Percentiles rank a stretch among this genome's conserved stretches.
These are phyloP conservation scores for Paxillus involutus DNA, from an alignment of 768 basidiomycete species.

Conservation along the genomic window DNA sequence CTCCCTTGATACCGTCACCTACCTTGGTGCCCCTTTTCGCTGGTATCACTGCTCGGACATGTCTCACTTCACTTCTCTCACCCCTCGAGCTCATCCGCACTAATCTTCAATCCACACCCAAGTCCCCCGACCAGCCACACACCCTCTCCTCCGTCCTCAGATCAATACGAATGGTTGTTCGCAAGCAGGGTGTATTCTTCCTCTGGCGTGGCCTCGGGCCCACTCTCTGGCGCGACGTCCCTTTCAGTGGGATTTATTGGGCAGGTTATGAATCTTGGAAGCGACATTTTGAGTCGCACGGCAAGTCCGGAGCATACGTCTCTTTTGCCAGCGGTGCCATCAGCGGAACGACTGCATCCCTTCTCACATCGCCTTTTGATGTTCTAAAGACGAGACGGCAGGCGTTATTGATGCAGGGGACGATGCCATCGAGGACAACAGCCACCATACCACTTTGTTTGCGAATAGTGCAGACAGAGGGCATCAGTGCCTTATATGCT, in stretches of 20 bases:
- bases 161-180: slow-evolving; percentile 60
- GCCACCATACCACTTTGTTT: slow-evolving; percentile 64
- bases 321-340: slow-evolving; percentile 90
- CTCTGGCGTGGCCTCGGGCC: slow-evolving; percentile 92
- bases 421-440: slow-evolving; percentile 38
- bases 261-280: slow-evolving; percentile 90
- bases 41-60: slow-evolving; percentile 79
- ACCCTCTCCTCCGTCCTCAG: slow-evolving; percentile 73
- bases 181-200: slow-evolving; percentile 59
- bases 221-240: slow-evolving; percentile 96
- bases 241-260: slow-evolving; percentile 98
- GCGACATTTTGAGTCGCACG: slow-evolving; percentile 50
- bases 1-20: slow-evolving; percentile 55
- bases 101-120: slow-evolving; percentile 86
- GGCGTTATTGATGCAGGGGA: slow-evolving; percentile 67
- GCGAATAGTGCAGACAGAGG: slow-evolving; percentile 78
- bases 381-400: slow-evolving; percentile 95
- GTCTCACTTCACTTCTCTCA: slow-evolving; percentile 75
- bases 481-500: slow-evolving; percentile 73
- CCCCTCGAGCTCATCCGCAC: slow-evolving; percentile 94
- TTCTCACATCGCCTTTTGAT: slow-evolving; percentile 94
- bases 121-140: slow-evolving; percentile 65
- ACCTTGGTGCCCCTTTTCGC: slow-evolving; percentile 70
- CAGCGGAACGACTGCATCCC: slow-evolving; percentile 83
- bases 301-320: slow-evolving; percentile 58